These are phyloP conservation scores for Exophiala phaeomuriformis DNA, from an alignment of 2,329 filamentous ascomycete genomes.

Conservation along the genomic window DNA sequence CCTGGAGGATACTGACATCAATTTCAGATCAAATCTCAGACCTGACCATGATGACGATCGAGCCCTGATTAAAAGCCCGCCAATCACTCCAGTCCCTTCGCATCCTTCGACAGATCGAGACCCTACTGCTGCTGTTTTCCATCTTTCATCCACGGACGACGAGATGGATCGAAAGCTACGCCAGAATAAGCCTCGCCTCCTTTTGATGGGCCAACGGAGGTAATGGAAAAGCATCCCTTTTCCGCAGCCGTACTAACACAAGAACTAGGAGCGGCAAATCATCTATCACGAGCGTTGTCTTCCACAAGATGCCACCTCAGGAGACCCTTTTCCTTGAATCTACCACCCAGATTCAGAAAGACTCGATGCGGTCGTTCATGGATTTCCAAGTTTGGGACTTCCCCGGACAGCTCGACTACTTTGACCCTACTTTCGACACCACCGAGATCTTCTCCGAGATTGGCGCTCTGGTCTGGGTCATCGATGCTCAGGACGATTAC, in stretches of 20 bases:
- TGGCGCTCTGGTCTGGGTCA: constrained; percentile 94
- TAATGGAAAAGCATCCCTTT: constrained; percentile 39
- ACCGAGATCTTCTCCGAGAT: constrained; percentile 82
- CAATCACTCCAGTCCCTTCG: background rate
- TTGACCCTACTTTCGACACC: constrained; percentile 81
- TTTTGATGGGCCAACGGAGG: constrained; percentile 95
- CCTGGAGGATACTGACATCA: constrained; percentile 6
- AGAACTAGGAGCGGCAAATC: constrained; percentile 81
- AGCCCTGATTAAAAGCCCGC: background rate
- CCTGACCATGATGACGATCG: constrained; percentile 6
- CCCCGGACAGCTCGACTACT: constrained; percentile 87
- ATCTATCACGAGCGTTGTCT: constrained; percentile 97
- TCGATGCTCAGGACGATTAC: constrained; percentile 97
- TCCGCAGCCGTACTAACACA: background rate
- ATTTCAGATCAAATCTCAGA: constrained; percentile 13
- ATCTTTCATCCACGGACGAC: background rate
- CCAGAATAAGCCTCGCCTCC: constrained; percentile 68
- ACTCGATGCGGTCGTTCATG: constrained; percentile 96
- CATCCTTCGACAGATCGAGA: background rate
- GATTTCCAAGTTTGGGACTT: constrained; percentile 99
- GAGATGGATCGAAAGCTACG: constrained; percentile 37
- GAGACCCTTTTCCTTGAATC: constrained; percentile 95
- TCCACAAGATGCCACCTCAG: constrained; percentile 92
- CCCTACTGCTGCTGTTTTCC: background rate
- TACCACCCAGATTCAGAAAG: constrained; percentile 87